Evolutionary conservation across 2,329 filamentous ascomycete genomes (phyloP), one percentile per base, ranked within the genome.

Genomic region (Exophiala sideris): DNA sequence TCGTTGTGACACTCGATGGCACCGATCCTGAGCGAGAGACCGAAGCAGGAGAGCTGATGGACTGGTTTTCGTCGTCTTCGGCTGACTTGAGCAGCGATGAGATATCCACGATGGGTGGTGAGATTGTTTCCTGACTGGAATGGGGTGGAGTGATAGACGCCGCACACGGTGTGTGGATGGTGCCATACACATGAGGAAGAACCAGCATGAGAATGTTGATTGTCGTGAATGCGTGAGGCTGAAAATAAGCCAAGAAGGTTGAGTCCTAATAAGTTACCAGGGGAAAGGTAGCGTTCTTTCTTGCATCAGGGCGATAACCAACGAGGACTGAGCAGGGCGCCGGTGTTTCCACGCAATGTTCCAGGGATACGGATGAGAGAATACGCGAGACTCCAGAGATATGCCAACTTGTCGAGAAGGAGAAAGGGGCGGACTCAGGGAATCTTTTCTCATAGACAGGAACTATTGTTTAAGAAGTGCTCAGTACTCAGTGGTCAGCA

Each of bases 71-170:
- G 35, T 63, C 60, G 56, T 61, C 63, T 51, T 62, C 60, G 45
- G 50, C 56, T 41, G 80, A 81, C 80, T 91, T 89, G 74, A 96
- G 82, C 64, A 96, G 83, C 64, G 87, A 86, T 74, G 88, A 84
- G 87, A 96, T 95, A 91, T 96, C 91, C 91, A 96, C 86, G 82
- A 80, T 91, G 84, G 42, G 47, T 35, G 56, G 46, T 50, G 32
- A 35, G 9, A 42, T 16, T 4, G 32, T 38, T 35, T 40, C 18
- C 36, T 24, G 29, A 18, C 20, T 9, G 41, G 33, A 34, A 35
- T 39, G 45, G 18, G 18, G 33, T 24, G 41, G 34, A 24, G 49
- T 18, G 34, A 32, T 39, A 24, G 32, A 18, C 38, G 32, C 50
- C 16, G 41, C 21, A 40, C 49, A 42, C 16, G 21, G 39, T 47